Base-by-base conservation (phyloP, 164 flowering plant genomes). In the Magnolia sinica region DNA sequence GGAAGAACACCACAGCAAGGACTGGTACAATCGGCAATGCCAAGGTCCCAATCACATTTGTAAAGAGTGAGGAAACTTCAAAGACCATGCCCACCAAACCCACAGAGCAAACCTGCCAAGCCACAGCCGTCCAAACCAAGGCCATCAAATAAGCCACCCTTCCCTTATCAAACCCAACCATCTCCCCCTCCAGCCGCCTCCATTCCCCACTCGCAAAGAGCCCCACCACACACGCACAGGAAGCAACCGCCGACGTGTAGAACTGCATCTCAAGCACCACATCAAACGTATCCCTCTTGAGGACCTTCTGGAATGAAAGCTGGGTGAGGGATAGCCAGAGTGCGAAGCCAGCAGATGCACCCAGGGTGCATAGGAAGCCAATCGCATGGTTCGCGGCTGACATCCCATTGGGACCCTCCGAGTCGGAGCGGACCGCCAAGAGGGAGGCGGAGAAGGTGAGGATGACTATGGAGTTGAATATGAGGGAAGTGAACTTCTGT, bases 181-280 rank as follows among this genome's bases (percentile, higher is more conserved):
- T 75, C 64, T 80, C 79, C 69, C 79, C 64, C 23, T 24, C 50
- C 71, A 79, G 58, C 11, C 50, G 24, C 16, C 63, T 76, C 84
- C 84, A 82, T 63, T 82, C 82, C 16, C 82, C 84, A 72, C 84
- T 82, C 16, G 74, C 80, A 66, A 79, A 79, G n/a, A 82, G 79
- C 7, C 82, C 84, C 10, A 79, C 76, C 4, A 79, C 51, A 50
- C 79, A 76, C 20, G 66, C 79, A 73, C 76, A 73, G 0, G 81
- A 76, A 1, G 84, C 76, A 7, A 82, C 73, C 1, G 59, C 7
- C 1, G 84, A 76, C 37, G 79, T 65, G 24, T 73, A 82, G 7
- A 82, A 68, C 71, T 76, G 81, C 79, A 82, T 79, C 61, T 79
- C 52, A 27, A 82, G 64, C 45, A 77, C 75, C 6, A 61, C 71